phyloP scores from a whole-genome alignment of 768 basidiomycete species.

The Trametes cingulata region DNA sequence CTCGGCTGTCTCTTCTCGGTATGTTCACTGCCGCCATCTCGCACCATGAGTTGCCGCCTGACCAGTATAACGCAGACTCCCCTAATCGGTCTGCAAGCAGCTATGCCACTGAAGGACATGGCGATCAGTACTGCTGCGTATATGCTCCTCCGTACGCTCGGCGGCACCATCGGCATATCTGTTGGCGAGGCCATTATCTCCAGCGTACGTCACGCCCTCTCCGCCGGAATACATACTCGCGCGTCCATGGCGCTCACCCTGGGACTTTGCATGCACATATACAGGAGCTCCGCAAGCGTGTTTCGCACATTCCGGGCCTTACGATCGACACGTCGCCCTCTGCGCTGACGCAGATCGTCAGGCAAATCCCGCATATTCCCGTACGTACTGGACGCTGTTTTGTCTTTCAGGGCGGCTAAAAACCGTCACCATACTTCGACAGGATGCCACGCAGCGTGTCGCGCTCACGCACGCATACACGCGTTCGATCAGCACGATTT shows the following conservation, averaged over 20 bases:
- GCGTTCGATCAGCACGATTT: conserved; percentile 60
- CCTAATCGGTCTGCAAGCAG: conserved; percentile 75
- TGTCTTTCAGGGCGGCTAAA: background rate
- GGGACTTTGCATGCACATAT: background rate
- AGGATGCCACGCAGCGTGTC: conserved; percentile 52
- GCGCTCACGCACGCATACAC: conserved; percentile 63
- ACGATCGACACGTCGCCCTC: conserved; percentile 44
- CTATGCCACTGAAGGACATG: conserved; percentile 88
- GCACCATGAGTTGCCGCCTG: background rate
- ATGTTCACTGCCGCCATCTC: conserved; percentile 3
- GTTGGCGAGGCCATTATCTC: conserved; percentile 72
- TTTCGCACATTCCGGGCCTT: conserved; percentile 40
- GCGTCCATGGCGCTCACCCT: background rate
- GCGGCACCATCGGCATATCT: conserved; percentile 77
- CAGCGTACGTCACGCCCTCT: conserved; percentile 40
- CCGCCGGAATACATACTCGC: background rate
- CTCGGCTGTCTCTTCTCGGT: conserved; percentile 65
- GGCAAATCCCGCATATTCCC: conserved; percentile 45
- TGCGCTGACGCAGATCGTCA: conserved; percentile 48
- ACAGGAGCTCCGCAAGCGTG: conserved; percentile 41
- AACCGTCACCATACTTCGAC: background rate
- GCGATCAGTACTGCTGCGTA: conserved; percentile 75
- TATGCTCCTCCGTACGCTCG: conserved; percentile 71
- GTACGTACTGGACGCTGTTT: conserved; percentile 33
- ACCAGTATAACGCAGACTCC: conserved; percentile 46